A percentile compares a stretch with the other conserved stretches of the same genome.
Conservation (phyloP, 176 grass and related monocot species). For the Tillandsia leiboldiana region DNA sequence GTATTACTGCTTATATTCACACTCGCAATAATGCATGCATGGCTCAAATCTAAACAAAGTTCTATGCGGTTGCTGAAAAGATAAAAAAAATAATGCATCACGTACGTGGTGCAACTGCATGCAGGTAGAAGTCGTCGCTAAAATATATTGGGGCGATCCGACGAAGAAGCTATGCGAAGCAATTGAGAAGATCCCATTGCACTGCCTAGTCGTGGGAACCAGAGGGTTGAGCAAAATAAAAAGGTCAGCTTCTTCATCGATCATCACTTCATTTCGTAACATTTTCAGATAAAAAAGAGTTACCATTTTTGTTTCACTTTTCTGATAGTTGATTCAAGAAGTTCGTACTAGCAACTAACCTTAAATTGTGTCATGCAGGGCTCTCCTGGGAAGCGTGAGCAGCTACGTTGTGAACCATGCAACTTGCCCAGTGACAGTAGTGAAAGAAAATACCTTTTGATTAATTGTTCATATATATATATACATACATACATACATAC, state of each 20-base stretch:
- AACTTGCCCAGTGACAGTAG: conserved; percentile 57
- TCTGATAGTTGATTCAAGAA: background rate
- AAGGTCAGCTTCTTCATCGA: conserved; percentile 28
- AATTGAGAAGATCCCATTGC: conserved; percentile 40
- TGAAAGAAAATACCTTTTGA: conserved; percentile 30
- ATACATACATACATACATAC: no score
- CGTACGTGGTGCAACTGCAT: background rate
- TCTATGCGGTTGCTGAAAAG: background rate
- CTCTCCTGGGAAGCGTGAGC: conserved; percentile 70
- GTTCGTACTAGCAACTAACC: background rate
- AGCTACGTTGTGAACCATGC: conserved; percentile 41
- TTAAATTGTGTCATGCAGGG: conserved; percentile 29
- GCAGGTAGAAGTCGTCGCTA: conserved; percentile 55
- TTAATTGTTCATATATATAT: no score
- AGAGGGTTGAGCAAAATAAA: conserved; percentile 62
- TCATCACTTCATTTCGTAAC: background rate
- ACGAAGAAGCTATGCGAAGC: conserved; percentile 42
- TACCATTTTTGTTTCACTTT: background rate
- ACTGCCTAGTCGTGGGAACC: conserved; percentile 44
- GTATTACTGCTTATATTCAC: conserved; percentile 16
- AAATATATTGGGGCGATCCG: conserved; percentile 54
- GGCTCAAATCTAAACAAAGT: no score
- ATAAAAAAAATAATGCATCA: background rate
- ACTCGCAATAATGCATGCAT: background rate
- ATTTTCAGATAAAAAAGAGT: background rate